Evolutionary conservation across 225 moss, liverwort and hornwort species (phyloP).

Genomic region (Pseudoscleropodium purum): DNA sequence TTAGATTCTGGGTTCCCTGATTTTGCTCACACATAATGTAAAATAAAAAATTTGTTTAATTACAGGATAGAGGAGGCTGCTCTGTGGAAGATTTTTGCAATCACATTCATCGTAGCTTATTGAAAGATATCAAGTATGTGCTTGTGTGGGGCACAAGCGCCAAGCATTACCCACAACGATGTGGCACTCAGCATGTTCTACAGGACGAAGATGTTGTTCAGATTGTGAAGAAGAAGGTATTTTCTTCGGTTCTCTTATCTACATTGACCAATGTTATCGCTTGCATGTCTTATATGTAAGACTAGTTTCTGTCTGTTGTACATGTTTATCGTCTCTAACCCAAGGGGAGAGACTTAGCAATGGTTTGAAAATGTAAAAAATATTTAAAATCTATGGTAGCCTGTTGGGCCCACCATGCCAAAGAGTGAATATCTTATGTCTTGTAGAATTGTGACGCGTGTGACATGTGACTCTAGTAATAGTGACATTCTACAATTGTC

Average conservation of each 20-base stretch:
- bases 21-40: not conserved
- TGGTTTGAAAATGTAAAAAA: not conserved
- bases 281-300: not conserved
- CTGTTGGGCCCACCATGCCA: not conserved
- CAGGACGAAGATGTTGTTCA: slow-evolving; percentile 98
- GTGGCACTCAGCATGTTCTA: slow-evolving; percentile 86
- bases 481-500: not conserved
- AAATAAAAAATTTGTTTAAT: not conserved
- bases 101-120: slow-evolving; percentile 89
- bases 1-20: not conserved
- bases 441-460: not conserved
- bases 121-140: slow-evolving; percentile 95
- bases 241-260: not conserved
- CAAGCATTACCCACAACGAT: slow-evolving; percentile 97
- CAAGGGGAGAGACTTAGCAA: not conserved
- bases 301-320: not conserved
- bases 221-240: slow-evolving; percentile 98
- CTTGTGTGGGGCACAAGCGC: slow-evolving; percentile 96
- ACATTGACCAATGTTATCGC: not conserved
- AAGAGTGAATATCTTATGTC: not conserved
- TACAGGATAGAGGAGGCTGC: slow-evolving; percentile 98
- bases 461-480: not conserved
- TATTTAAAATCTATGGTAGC: not conserved
- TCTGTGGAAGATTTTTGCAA: slow-evolving; percentile 97
- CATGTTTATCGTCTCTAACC: not conserved